phyloP scores from a whole-genome alignment of 1,284 basidiomycete genomes.

The Trichosporon faecale region DNA sequence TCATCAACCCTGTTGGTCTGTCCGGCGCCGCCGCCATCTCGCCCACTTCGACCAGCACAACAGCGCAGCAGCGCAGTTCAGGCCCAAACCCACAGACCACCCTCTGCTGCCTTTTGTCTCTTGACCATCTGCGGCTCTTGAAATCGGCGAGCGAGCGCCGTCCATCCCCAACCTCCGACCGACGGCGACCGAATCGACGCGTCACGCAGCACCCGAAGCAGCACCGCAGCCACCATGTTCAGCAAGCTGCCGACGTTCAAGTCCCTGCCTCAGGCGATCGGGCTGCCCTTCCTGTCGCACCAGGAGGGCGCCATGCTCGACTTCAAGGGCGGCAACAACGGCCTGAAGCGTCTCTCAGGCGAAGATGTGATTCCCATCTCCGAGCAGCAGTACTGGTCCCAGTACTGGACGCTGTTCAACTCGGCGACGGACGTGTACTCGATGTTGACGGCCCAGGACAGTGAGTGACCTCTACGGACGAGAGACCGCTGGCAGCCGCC shows the following conservation, averaged over 20 bases:
- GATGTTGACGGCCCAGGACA: conserved; percentile 76
- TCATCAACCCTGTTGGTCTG: not conserved
- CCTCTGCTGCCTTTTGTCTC: not conserved
- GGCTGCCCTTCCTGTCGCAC: conserved; percentile 49
- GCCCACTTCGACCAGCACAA: not conserved
- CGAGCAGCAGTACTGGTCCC: conserved; percentile 72
- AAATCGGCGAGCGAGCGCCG: not conserved
- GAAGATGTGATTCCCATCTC: conserved; percentile 66
- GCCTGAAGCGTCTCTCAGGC: conserved; percentile 69
- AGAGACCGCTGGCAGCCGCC: not conserved
- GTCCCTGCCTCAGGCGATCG: conserved; percentile 50
- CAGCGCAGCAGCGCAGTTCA: not conserved
- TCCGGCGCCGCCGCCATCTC: not conserved
- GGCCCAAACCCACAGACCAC: not conserved
- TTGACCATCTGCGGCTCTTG: not conserved
- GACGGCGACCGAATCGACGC: not conserved
- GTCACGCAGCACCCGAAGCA: not conserved
- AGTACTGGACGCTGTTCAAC: conserved; percentile 82
- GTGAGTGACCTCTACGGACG: conserved; percentile 56
- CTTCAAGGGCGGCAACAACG: conserved; percentile 74
- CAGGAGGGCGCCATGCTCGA: conserved; percentile 83
- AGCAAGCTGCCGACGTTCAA: conserved; percentile 46
- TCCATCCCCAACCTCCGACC: not conserved
- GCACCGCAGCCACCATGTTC: conserved; percentile 31
- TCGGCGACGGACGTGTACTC: conserved; percentile 83